Conservation (phyloP, 1,139 yeast species). For the Nakaseomyces sp. region DNA sequence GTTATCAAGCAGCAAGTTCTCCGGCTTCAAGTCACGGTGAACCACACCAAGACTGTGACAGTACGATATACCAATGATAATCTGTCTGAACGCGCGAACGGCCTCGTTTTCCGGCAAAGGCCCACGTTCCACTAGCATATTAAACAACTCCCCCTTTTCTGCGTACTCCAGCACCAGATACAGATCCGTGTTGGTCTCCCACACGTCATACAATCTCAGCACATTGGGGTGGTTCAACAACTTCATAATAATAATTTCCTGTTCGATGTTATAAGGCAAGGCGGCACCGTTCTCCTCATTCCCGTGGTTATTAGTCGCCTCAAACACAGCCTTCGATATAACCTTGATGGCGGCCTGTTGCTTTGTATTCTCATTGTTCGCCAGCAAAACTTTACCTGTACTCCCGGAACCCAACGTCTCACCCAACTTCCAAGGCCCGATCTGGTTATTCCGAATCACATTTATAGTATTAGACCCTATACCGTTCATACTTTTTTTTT, state of each 20-base stretch:
- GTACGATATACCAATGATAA: slow-evolving; percentile 83
- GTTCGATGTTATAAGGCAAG: slow-evolving; percentile 86
- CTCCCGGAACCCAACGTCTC: slow-evolving; percentile 92
- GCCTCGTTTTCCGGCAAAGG: slow-evolving; percentile 86
- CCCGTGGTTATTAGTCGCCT: slow-evolving; percentile 14
- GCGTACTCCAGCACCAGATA: slow-evolving; percentile 89
- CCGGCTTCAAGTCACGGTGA: slow-evolving; percentile 95
- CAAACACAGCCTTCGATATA: slow-evolving; percentile 73
- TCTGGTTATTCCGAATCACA: slow-evolving; percentile 34
- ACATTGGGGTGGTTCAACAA: slow-evolving; percentile 88
- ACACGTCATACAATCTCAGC: slow-evolving; percentile 92
- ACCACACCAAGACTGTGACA: slow-evolving; percentile 91
- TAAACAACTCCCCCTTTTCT: slow-evolving; percentile 95
- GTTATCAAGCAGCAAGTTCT: slow-evolving; percentile 78
- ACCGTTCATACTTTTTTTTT: slow-evolving; percentile 10
- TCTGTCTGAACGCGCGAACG: slow-evolving; percentile 81
- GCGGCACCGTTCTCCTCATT: slow-evolving; percentile 31
- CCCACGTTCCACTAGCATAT: slow-evolving; percentile 81
- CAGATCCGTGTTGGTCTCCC: slow-evolving; percentile 94
- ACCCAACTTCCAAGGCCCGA: slow-evolving; percentile 97
- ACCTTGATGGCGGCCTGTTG: slow-evolving; percentile 94
- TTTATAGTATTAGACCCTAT: slow-evolving; percentile 13
- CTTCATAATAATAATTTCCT: slow-evolving; percentile 91
- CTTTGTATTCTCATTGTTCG: slow-evolving; percentile 76
- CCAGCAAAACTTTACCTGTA: slow-evolving; percentile 87